Percentiles rank a stretch among this genome's conserved stretches.
Evolutionary conservation across 1,284 basidiomycete species (phyloP).

Genomic region (Malassezia sp.): DNA sequence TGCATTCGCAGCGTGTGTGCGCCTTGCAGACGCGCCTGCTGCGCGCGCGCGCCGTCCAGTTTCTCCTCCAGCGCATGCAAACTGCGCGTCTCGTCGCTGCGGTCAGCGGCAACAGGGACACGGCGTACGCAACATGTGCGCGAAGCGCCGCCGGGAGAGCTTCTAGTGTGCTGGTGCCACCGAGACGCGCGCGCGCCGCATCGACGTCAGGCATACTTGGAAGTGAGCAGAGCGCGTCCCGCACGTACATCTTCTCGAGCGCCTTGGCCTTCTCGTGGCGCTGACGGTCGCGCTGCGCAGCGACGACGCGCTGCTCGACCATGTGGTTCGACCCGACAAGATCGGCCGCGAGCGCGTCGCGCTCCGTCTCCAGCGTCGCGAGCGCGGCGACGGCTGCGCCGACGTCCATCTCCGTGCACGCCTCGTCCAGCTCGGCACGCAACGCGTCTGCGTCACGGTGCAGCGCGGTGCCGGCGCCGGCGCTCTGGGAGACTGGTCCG

Average conservation of each 20-base stretch:
- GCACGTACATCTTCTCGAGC: conserved; percentile 52
- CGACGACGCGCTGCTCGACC: not conserved
- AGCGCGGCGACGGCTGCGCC: not conserved
- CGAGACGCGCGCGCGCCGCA: too few relatives aligned
- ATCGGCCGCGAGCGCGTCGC: not conserved
- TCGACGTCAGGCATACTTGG: too few relatives aligned
- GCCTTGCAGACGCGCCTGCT: too few relatives aligned
- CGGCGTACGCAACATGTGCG: too few relatives aligned
- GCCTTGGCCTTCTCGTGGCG: conserved; percentile 53
- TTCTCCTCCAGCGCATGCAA: too few relatives aligned
- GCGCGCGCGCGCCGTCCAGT: too few relatives aligned
- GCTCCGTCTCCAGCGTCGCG: conserved; percentile 2
- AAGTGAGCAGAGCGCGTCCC: too few relatives aligned
- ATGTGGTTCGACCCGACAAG: not conserved
- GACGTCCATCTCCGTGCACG: not conserved
- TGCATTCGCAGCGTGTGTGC: not conserved
- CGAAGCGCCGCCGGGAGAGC: too few relatives aligned
- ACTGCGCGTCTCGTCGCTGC: too few relatives aligned
- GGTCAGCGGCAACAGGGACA: too few relatives aligned
- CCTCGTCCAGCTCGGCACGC: not conserved
- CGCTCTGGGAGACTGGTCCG: not conserved
- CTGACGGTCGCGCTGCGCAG: conserved; percentile 15
- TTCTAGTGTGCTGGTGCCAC: too few relatives aligned
- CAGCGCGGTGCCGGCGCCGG: not conserved
- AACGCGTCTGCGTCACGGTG: not conserved